phyloP scores from a whole-genome alignment of 768 basidiomycete genomes.

The Pleurotus tuoliensis region DNA sequence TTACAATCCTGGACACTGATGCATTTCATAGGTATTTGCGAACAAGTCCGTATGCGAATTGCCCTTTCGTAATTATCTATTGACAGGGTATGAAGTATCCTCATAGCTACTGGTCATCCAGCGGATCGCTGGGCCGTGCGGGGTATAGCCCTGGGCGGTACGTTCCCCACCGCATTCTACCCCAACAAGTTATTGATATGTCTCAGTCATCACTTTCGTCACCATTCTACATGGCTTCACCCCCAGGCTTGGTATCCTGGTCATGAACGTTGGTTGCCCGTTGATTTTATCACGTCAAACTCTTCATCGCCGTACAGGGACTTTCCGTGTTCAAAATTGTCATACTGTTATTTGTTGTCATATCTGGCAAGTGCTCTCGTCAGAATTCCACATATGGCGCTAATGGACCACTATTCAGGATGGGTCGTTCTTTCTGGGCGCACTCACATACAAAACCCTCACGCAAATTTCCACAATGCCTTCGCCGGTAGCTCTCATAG shows the following conservation, averaged over 20 bases:
- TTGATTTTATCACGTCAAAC: slow-evolving; percentile 8
- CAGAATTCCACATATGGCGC: too few species aligned
- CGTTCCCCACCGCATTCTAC: slow-evolving; percentile 6
- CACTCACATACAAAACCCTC: slow-evolving; percentile 46
- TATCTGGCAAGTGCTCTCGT: slow-evolving; percentile 28
- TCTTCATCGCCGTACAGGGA: slow-evolving; percentile 29
- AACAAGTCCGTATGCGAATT: slow-evolving; percentile 18
- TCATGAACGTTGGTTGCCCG: slow-evolving; percentile 46
- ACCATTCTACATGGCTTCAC: slow-evolving; percentile 50
- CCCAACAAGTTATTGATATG: neutral
- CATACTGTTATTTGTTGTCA: slow-evolving; percentile 49
- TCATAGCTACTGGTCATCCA: slow-evolving; percentile 37
- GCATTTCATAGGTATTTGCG: slow-evolving; percentile 23
- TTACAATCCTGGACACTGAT: slow-evolving; percentile 17
- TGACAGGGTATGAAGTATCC: slow-evolving; percentile 32
- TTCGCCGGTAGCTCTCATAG: slow-evolving; percentile 54
- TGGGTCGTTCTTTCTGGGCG: slow-evolving; percentile 56
- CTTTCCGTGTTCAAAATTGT: slow-evolving; percentile 52
- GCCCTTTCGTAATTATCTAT: neutral
- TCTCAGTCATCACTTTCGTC: slow-evolving; percentile 45
- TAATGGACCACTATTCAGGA: slow-evolving; percentile 24
- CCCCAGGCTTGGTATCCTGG: slow-evolving; percentile 40
- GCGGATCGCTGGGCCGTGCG: slow-evolving; percentile 47
- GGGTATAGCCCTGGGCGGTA: slow-evolving; percentile 57
- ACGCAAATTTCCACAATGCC: slow-evolving; percentile 47